phyloP scores from a whole-genome alignment of 2,329 filamentous ascomycete species.

The Fusarium sublunatum region DNA sequence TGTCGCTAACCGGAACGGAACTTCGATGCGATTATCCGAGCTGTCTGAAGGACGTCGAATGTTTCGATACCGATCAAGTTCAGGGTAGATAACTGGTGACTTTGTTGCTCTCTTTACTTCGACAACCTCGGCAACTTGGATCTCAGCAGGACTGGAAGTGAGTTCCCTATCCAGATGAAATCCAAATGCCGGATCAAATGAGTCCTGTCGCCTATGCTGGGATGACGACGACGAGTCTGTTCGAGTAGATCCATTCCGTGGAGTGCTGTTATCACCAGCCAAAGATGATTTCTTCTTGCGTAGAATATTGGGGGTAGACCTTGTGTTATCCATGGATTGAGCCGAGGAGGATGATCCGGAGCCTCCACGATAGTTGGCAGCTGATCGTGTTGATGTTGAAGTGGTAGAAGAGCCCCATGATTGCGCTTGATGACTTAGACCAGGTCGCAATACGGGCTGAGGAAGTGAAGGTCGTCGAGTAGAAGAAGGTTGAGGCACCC shows the following conservation, averaged over 20 bases:
- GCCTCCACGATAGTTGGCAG: conserved; percentile 47
- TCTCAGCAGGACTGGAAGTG: conserved; percentile 58
- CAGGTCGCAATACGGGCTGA: conserved; percentile 37
- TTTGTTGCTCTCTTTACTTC: conserved; percentile 56
- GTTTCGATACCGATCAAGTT: conserved; percentile 70
- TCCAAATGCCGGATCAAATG: conserved; percentile 50
- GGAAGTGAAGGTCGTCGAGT: conserved; percentile 43
- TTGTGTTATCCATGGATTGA: conserved; percentile 50
- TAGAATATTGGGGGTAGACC: conserved; percentile 57
- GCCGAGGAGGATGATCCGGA: conserved; percentile 52
- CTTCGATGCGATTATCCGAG: conserved; percentile 55
- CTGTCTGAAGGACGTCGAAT: conserved; percentile 54
- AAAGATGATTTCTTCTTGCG: conserved; percentile 63
- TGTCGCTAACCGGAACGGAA: conserved; percentile 68
- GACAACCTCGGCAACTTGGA: conserved; percentile 55
- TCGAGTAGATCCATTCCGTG: conserved; percentile 52
- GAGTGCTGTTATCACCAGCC: conserved; percentile 52
- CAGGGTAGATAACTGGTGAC: conserved; percentile 65
- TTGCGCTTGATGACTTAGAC: conserved; percentile 56
- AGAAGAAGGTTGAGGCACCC: conserved; percentile 41
- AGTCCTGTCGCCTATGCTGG: conserved; percentile 52
- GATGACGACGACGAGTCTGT: conserved; percentile 59
- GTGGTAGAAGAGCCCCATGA: conserved; percentile 55
- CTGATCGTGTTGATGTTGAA: conserved; percentile 49
- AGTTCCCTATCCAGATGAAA: conserved; percentile 56